Base-by-base conservation (phyloP, 371 early-diverging fungal species). In the Mucor irregularis region DNA sequence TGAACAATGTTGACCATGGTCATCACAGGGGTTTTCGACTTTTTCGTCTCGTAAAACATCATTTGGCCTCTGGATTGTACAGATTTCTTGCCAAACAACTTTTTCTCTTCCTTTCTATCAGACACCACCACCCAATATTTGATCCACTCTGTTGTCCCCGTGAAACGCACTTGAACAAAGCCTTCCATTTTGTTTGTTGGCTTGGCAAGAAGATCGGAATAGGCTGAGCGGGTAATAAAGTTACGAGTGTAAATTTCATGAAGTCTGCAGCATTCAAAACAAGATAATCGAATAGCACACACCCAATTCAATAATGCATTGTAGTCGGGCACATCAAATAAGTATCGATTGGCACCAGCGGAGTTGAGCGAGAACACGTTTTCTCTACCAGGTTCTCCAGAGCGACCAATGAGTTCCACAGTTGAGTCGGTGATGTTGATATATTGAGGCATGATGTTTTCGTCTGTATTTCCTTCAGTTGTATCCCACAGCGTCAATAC, bases 241-340 rank as follows among this genome's bases (percentile, higher is more conserved):
- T 71, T 74, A 6, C 76, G 68, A 11, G 90, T 85, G 48, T 84
- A 89, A 47, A 80, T 76, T 53, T 89, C 88, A 37, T 87, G 83
- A 4, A 90, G 61, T 58, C 78, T 75, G 7, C 81, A 67, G 13
- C 73, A 73, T 61, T 90, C 90, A 31, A 78, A 90, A 50, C 84
- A 83, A 29, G 87, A 78, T 17, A 90, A 71, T 2, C 89, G 82
- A 48, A 90, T 72, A 8, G 87, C 85, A 33, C 76, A 74, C n/a
- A 87, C 78, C 89, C 90, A 90, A 13, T 49, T 28, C 10, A 52
- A 28, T 16, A 63, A 29, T 17, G 44, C 40, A 14, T 64, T 51
- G 16, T 57, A 58, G 38, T 74, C 65, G 10, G 69, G 49, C 0
- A 82, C 71, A 58, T 83, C 78, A 46, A 88, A 60, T 31, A 71